Evolutionary conservation across 805 yeast species (phyloP).

Genomic region (Candida adriatica): DNA sequence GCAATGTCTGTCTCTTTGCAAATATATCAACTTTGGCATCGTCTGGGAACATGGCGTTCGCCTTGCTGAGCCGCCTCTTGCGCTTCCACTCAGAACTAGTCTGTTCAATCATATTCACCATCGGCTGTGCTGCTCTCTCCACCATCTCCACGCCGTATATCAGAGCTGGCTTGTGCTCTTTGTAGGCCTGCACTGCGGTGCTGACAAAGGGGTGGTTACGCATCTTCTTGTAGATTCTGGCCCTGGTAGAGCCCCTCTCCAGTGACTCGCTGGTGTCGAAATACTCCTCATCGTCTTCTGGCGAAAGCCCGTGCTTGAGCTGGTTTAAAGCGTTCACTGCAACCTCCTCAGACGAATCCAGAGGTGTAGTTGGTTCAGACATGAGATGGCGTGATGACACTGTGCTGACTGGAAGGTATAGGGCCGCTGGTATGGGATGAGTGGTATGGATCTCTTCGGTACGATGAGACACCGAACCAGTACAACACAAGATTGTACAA

Average conservation of each 20-base stretch:
- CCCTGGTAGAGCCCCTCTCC: slow-evolving; percentile 4
- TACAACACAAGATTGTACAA: no score
- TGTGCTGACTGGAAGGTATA: no score
- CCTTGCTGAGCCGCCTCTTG: slow-evolving; percentile 30
- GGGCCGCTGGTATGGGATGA: no score
- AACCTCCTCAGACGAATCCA: slow-evolving; percentile 9
- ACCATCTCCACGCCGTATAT: slow-evolving; percentile 57
- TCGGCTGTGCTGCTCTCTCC: slow-evolving; percentile 48
- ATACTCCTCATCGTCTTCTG: slow-evolving; percentile 33
- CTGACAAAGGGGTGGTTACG: slow-evolving; percentile 30
- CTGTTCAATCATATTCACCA: slow-evolving; percentile 41
- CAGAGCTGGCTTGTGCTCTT: slow-evolving; percentile 38
- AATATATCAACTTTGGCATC: slow-evolving; percentile 18
- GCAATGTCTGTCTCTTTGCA: slow-evolving; percentile 25
- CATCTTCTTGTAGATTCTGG: slow-evolving; percentile 37
- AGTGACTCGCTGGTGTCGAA: slow-evolving; percentile 26
- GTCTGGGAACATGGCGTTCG: slow-evolving; percentile 24
- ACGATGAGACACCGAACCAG: no score
- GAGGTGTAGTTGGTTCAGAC: slow-evolving; percentile 1
- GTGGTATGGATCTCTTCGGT: no score
- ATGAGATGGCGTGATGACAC: no score
- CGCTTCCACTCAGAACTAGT: slow-evolving; percentile 27
- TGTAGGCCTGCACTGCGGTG: slow-evolving; percentile 25
- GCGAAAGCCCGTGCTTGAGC: slow-evolving; percentile 18
- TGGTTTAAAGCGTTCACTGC: slow-evolving; percentile 22